phyloP scores from a whole-genome alignment of 257 asterid species.

The Mitragyna speciosa region DNA sequence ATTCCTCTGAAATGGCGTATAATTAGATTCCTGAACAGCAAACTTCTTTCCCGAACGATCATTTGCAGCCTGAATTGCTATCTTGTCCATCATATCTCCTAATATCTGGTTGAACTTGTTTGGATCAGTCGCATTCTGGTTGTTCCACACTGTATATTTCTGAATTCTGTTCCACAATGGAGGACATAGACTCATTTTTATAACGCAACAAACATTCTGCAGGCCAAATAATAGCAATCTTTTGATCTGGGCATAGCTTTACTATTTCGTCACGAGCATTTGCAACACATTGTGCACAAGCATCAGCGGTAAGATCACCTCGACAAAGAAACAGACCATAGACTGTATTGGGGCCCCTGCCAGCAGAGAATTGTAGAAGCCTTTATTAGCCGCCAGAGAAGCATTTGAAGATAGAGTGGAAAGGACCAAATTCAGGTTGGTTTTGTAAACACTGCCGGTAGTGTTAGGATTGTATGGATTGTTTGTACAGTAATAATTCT shows the following conservation, averaged over 20 bases:
- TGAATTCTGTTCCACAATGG: not conserved
- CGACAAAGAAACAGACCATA: slow-evolving; percentile 27
- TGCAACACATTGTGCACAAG: slow-evolving; percentile 16
- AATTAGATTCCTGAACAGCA: not conserved
- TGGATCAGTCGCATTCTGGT: not conserved
- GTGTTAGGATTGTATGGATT: not conserved
- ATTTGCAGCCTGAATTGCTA: not conserved
- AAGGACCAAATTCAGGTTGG: slow-evolving; percentile 13
- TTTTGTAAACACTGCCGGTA: not conserved
- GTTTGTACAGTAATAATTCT: not conserved
- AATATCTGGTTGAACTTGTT: not conserved
- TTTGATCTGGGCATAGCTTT: slow-evolving; percentile 3
- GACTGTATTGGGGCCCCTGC: not conserved
- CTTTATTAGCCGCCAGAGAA: not conserved
- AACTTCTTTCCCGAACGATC: slow-evolving; percentile 2
- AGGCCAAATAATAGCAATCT: not conserved
- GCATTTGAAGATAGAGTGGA: slow-evolving; percentile 11
- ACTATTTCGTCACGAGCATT: not conserved
- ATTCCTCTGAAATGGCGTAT: not conserved
- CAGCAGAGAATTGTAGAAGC: slow-evolving; percentile 20
- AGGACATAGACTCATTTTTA: not conserved
- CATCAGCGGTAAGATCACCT: slow-evolving; percentile 9
- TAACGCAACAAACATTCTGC: slow-evolving; percentile 14
- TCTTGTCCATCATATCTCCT: no score
- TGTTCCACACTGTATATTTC: accelerated